A percentile compares a stretch with the other conserved stretches of the same genome.
Evolutionary conservation across 2,329 filamentous ascomycete species (phyloP).

Genomic region (Pseudocercospora vitis): DNA sequence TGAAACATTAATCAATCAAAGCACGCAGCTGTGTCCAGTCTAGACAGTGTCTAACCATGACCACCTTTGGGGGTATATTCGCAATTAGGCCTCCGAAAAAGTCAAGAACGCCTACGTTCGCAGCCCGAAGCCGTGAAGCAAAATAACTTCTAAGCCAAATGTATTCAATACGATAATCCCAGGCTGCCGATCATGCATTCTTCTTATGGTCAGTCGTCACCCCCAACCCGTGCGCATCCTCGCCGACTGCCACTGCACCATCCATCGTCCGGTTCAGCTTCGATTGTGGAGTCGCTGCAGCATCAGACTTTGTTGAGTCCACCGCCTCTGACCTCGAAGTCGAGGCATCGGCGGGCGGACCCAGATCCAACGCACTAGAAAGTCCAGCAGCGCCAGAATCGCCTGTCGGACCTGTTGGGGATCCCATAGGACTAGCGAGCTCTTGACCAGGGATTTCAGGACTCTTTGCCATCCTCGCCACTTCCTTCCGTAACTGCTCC

Average conservation of each 20-base stretch:
- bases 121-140: background rate
- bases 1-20: too few relatives aligned
- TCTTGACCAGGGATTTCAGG: constrained; percentile 33
- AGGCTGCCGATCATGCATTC: constrained; percentile 17
- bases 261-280: constrained; percentile 14
- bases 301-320: constrained; percentile 8
- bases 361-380: constrained; percentile 35
- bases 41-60: background rate
- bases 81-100: too few relatives aligned
- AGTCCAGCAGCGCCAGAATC: constrained; percentile 18
- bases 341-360: constrained; percentile 28
- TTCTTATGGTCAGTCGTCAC: constrained; percentile 12
- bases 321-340: constrained; percentile 7
- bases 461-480: constrained; percentile 46
- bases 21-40: too few relatives aligned
- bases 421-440: constrained; percentile 29
- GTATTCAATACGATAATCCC: background rate
- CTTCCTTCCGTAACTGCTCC: constrained; percentile 82
- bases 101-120: too few relatives aligned
- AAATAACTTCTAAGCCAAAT: background rate
- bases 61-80: too few relatives aligned
- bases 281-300: constrained; percentile 13
- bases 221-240: background rate
- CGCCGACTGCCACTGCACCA: constrained; percentile 3
- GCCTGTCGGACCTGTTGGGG: constrained; percentile 31